Percentiles rank a stretch among this genome's conserved stretches.
Conservation (phyloP, 2,329 filamentous ascomycete genomes). For the Penicillium olsonii region DNA sequence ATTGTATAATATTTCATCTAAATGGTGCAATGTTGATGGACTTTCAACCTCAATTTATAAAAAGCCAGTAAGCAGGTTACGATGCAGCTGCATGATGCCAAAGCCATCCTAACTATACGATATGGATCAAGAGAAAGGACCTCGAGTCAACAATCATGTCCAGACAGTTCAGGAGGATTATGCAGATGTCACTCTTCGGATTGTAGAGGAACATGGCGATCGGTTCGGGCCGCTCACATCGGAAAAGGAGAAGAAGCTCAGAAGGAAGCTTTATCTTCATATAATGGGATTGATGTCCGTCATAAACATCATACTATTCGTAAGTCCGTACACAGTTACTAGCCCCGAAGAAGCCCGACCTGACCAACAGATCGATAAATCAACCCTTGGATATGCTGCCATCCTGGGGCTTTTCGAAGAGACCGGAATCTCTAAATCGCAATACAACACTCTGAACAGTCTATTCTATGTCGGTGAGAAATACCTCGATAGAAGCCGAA, state of each 20-base stretch:
- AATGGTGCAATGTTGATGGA: background rate
- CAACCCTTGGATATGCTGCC: constrained; percentile 43
- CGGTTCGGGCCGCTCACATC: constrained; percentile 33
- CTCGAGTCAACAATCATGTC: background rate
- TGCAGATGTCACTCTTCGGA: constrained; percentile 40
- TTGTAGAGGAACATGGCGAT: constrained; percentile 39
- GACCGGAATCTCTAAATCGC: constrained; percentile 37
- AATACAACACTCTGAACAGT: constrained; percentile 47
- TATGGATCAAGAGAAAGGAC: background rate
- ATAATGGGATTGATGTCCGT: constrained; percentile 32
- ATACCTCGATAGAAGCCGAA: background rate
- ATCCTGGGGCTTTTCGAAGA: constrained; percentile 47
- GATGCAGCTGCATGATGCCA: background rate
- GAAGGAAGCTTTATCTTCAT: constrained; percentile 36
- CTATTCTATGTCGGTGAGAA: constrained; percentile 46
- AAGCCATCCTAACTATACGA: background rate
- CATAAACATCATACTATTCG: constrained; percentile 42
- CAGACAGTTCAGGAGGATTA: constrained; percentile 17
- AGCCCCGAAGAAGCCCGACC: background rate
- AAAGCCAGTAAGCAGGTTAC: no score
- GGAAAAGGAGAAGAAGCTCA: constrained; percentile 34
- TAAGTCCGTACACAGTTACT: constrained; percentile 18
- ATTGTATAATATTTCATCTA: background rate
- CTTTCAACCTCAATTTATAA: background rate
- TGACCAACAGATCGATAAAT: constrained; percentile 42